Conservation (phyloP, 108 stramenopile genomes). For the Pseudonitzschia delicatissima region DNA sequence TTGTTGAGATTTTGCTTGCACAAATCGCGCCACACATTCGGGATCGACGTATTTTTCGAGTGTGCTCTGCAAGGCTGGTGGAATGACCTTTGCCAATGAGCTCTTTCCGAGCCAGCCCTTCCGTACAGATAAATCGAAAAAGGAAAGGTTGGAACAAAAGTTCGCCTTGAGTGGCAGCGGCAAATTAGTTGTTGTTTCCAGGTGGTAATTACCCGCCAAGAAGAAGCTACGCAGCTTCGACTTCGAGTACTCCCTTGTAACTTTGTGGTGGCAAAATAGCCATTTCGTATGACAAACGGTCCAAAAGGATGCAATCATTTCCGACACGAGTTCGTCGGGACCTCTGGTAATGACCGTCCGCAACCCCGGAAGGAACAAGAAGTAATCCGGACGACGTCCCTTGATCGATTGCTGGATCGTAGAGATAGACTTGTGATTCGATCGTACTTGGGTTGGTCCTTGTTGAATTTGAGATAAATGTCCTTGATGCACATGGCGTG, state of each 20-base stretch:
- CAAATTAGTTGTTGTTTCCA: not conserved
- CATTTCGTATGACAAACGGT: slow-evolving; percentile 33
- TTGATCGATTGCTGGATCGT: slow-evolving; percentile 39
- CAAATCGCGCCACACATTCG: slow-evolving; percentile 57
- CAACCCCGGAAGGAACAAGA: slow-evolving; percentile 50
- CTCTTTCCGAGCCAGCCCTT: slow-evolving; percentile 57
- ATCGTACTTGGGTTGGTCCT: slow-evolving; percentile 43
- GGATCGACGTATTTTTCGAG: slow-evolving; percentile 51
- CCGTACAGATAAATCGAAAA: slow-evolving; percentile 65
- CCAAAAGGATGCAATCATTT: slow-evolving; percentile 56
- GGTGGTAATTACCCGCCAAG: slow-evolving; percentile 17
- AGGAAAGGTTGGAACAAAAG: slow-evolving; percentile 52
- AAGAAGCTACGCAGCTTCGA: slow-evolving; percentile 34
- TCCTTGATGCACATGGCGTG: slow-evolving; percentile 32
- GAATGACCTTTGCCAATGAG: slow-evolving; percentile 47
- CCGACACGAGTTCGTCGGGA: slow-evolving; percentile 26
- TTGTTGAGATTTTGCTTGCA: slow-evolving; percentile 82
- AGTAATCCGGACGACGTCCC: slow-evolving; percentile 20
- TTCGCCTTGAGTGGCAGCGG: slow-evolving; percentile 41
- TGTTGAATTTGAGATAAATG: slow-evolving; percentile 32
- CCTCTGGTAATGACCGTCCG: slow-evolving; percentile 24
- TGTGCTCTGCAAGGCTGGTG: slow-evolving; percentile 43
- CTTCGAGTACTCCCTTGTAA: slow-evolving; percentile 33
- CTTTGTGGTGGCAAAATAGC: slow-evolving; percentile 42
- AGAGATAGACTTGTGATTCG: slow-evolving; percentile 57